Evolutionary conservation across 1,284 basidiomycete genomes (phyloP), one percentile per base, ranked within the genome.

Genomic region (Boletus mariae): DNA sequence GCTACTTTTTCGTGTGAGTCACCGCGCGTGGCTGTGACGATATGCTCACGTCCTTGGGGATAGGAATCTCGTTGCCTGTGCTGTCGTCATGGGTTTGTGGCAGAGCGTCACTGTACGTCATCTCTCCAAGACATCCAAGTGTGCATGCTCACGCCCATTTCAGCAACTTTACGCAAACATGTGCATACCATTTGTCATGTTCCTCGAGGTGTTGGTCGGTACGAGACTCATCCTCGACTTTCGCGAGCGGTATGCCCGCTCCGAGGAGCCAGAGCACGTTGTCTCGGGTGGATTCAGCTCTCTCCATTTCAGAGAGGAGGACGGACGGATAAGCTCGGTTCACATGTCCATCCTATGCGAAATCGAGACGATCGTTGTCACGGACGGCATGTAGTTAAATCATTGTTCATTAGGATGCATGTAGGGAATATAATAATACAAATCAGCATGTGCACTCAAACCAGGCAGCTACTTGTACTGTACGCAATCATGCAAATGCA

Each of bases 141-240:
- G 43, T 29, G 4, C 15, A 15, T 43, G 42, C 15, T 43, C 15
- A 43, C 23, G 20, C 12, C 28, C n/a, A 11, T 34, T 41, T 17
- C 38, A 67, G 66, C 55, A 47, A 4, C 32, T 58, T 15, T 65
- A 67, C 17, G 67, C 69, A 10, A 71, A 66, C 15, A 52, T 70
- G 46, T 70, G 63, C 29, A 50, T 66, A n/a, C 68, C 66, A 2
- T 58, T 67, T 28, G 65, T 71, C 42, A 69, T 70, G 69, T 45
- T 70, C 9, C 56, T 67, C 23, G 69, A 71, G 40, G 57, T 66
- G 17, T 28, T 70, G 17, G 53, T 70, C 13, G 69, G 66, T 1
- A 69, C 68, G n/a, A 57, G 66, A 29, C 65, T 71, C 40, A 68
- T 67, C 32, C 63, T 71, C 45, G 56, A 60, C 29, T 67, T 71